Evolutionary conservation across 2,329 filamentous ascomycete species (phyloP).

Genomic region (Diplodia seriata): DNA sequence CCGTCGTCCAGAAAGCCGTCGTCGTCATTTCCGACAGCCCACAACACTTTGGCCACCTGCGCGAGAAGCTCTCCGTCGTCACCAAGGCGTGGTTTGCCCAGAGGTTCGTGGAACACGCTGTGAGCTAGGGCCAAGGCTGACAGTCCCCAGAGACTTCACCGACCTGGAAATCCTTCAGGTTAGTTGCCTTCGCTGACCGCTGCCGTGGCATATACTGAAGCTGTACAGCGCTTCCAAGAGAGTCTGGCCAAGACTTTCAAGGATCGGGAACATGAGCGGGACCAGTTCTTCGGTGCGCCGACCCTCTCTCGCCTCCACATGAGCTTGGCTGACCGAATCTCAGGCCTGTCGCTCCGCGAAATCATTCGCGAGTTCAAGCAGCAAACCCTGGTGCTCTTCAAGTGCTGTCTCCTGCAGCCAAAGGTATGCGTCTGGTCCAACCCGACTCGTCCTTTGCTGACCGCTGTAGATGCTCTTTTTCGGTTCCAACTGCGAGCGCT

Average conservation of each 20-base stretch:
- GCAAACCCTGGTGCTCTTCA: slow-evolving; percentile 92
- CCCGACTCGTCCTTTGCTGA: slow-evolving; percentile 35
- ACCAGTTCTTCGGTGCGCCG: slow-evolving; percentile 77
- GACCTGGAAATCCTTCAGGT: slow-evolving; percentile 85
- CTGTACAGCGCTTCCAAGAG: slow-evolving; percentile 79
- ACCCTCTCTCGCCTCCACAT: slow-evolving; percentile 37
- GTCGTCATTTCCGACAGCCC: slow-evolving; percentile 93
- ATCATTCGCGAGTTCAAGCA: slow-evolving; percentile 93
- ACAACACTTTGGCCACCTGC: slow-evolving; percentile 86
- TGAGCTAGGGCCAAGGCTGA: slow-evolving; percentile 34
- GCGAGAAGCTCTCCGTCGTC: slow-evolving; percentile 87
- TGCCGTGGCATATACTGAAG: slow-evolving; percentile 24
- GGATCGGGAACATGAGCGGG: slow-evolving; percentile 74
- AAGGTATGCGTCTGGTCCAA: slow-evolving; percentile 67
- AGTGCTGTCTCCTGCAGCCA: slow-evolving; percentile 90
- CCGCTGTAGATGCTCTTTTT: slow-evolving; percentile 89
- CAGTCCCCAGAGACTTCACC: slow-evolving; percentile 71
- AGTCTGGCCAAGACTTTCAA: slow-evolving; percentile 69
- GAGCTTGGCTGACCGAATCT: slow-evolving; percentile 38
- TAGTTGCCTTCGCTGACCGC: background rate
- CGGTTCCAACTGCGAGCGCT: slow-evolving; percentile 58
- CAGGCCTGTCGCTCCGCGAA: slow-evolving; percentile 78
- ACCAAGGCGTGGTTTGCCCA: slow-evolving; percentile 97
- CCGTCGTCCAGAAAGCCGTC: slow-evolving; percentile 96
- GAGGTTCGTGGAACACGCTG: slow-evolving; percentile 54